Conservation (phyloP, 2,329 filamentous ascomycete genomes). For the Xylaria sp. region DNA sequence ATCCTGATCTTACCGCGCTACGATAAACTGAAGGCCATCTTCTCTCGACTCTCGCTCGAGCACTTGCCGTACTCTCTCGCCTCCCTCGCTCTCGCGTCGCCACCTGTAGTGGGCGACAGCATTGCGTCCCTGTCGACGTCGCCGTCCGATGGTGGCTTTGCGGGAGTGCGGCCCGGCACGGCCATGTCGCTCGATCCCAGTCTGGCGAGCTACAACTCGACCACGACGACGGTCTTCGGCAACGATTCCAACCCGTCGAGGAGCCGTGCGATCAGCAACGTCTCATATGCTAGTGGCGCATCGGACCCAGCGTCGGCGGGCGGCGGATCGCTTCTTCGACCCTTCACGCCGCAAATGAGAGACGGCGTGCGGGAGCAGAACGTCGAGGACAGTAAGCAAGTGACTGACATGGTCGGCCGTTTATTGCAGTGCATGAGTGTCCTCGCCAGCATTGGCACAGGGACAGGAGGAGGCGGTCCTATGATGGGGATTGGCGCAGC, state of each 20-base stretch:
- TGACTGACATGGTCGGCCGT: slow-evolving; percentile 92
- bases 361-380: slow-evolving; percentile 64
- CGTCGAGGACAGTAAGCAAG: slow-evolving; percentile 76
- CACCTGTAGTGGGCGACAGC: slow-evolving; percentile 59
- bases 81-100: slow-evolving; percentile 65
- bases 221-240: slow-evolving; percentile 82
- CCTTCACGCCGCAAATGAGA: slow-evolving; percentile 61
- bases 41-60: slow-evolving; percentile 88
- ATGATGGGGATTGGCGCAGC: slow-evolving; percentile 55
- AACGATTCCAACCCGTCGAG: slow-evolving; percentile 66
- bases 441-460: slow-evolving; percentile 74
- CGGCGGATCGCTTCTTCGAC: slow-evolving; percentile 59
- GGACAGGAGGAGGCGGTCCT: slow-evolving; percentile 69
- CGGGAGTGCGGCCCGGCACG: slow-evolving; percentile 70
- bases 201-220: slow-evolving; percentile 82
- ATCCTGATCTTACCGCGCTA: slow-evolving; percentile 88
- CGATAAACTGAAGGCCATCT: slow-evolving; percentile 87
- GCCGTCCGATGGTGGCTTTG: slow-evolving; percentile 51
- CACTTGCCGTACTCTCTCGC: slow-evolving; percentile 69
- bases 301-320: slow-evolving; percentile 52
- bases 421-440: slow-evolving; percentile 98
- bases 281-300: slow-evolving; percentile 69
- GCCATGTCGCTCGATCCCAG: slow-evolving; percentile 79
- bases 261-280: slow-evolving; percentile 87
- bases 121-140: slow-evolving; percentile 62